These are phyloP conservation scores for Amanita molliuscula DNA, from an alignment of 768 basidiomycete species.

Conservation along the genomic window DNA sequence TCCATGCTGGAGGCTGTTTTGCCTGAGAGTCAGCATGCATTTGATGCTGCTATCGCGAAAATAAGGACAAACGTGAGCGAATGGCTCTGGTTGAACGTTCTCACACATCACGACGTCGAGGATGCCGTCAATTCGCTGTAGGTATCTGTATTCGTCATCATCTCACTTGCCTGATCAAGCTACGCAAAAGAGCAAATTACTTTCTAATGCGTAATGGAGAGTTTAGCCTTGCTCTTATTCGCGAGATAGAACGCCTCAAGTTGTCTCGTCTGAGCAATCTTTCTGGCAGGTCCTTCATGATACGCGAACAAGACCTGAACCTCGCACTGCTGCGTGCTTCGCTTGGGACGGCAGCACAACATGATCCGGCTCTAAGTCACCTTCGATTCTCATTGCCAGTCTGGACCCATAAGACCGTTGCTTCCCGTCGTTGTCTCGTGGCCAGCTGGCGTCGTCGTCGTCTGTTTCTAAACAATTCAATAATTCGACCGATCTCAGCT, in stretches of 20 bases:
- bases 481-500: conserved; percentile 25
- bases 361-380: conserved; percentile 65
- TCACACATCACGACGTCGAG: conserved; percentile 75
- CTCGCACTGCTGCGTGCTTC: conserved; percentile 82
- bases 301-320: conserved; percentile 85
- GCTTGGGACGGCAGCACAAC: conserved; percentile 79
- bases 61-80: conserved; percentile 80
- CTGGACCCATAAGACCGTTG: conserved; percentile 73
- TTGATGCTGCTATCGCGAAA: conserved; percentile 64
- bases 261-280: conserved; percentile 63
- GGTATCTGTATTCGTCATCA: conserved; percentile 17
- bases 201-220: conserved; percentile 86
- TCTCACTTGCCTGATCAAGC: conserved; percentile 9
- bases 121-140: conserved; percentile 81
- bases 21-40: conserved; percentile 66
- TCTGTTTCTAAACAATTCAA: conserved; percentile 20
- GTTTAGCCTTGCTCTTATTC: conserved; percentile 73
- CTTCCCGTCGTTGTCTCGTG: conserved; percentile 61
- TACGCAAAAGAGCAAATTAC: conserved; percentile 61
- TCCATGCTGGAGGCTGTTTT: conserved; percentile 54
- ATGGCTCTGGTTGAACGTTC: conserved; percentile 88
- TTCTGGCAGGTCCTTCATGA: conserved; percentile 59
- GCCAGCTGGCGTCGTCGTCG: conserved; percentile 29
- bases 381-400: conserved; percentile 71
- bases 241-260: conserved; percentile 80